Percentiles rank a stretch among this genome's conserved stretches.
Evolutionary conservation across 2,329 filamentous ascomycete genomes (phyloP).

Genomic region (Coniochaeta pulveracea): DNA sequence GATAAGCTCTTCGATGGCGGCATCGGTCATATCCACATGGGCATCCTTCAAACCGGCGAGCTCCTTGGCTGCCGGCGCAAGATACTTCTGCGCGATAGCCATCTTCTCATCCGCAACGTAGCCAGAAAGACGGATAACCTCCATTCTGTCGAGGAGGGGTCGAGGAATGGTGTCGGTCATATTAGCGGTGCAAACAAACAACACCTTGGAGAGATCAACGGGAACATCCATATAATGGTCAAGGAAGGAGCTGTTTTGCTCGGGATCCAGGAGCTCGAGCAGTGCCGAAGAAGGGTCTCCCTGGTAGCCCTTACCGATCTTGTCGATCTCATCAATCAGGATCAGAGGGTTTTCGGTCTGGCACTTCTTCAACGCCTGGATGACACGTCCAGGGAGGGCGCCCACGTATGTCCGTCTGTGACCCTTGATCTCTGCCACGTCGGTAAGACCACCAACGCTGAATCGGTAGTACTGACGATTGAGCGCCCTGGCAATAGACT

Average conservation of each 20-base stretch:
- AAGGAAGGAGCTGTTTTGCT: conserved; percentile 94
- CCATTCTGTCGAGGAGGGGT: conserved; percentile 91
- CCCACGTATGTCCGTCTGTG: conserved; percentile 95
- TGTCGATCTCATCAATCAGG: conserved; percentile 95
- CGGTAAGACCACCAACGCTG: conserved; percentile 90
- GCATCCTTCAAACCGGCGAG: conserved; percentile 82
- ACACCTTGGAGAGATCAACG: conserved; percentile 90
- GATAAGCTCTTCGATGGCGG: conserved; percentile 91
- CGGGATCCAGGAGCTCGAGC: conserved; percentile 86
- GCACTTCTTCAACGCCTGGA: conserved; percentile 97
- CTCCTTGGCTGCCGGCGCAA: conserved; percentile 90
- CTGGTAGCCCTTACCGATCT: conserved; percentile 93
- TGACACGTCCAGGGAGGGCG: conserved; percentile 88
- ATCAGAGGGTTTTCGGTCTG: conserved; percentile 97
- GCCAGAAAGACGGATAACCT: conserved; percentile 89
- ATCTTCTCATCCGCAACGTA: conserved; percentile 99
- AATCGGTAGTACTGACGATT: conserved; percentile 98
- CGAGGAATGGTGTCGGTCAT: conserved; percentile 97
- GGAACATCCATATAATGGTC: conserved; percentile 99
- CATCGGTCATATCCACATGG: conserved; percentile 75
- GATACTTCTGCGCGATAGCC: conserved; percentile 89
- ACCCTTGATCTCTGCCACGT: conserved; percentile 98
- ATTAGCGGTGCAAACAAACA: conserved; percentile 98
- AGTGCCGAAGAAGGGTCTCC: conserved; percentile 92
- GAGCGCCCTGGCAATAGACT: conserved; percentile 88